Evolutionary conservation across 805 yeast species (phyloP).

Genomic region (Cyberlindnera mrakii): DNA sequence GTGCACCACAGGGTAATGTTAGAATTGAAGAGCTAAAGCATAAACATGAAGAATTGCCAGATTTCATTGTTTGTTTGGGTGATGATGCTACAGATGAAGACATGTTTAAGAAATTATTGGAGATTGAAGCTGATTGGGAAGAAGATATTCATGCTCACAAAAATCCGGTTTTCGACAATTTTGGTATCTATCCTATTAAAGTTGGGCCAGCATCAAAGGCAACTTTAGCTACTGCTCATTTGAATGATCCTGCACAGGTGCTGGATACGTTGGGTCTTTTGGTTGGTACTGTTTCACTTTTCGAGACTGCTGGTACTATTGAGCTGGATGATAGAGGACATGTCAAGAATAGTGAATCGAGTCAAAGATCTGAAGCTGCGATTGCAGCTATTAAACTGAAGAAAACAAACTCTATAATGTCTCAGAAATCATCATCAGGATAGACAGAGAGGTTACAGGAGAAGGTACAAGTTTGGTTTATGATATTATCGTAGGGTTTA

Average conservation of each 20-base stretch:
- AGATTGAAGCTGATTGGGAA: slow-evolving; percentile 53
- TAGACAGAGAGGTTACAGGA: background rate
- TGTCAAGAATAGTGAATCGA: slow-evolving; percentile 36
- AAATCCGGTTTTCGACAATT: slow-evolving; percentile 33
- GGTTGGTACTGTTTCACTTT: slow-evolving; percentile 71
- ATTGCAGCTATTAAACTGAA: slow-evolving; percentile 17
- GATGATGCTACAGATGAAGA: slow-evolving; percentile 98
- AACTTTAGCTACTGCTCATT: slow-evolving; percentile 80
- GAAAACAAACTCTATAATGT: slow-evolving; percentile 5
- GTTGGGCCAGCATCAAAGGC: slow-evolving; percentile 89
- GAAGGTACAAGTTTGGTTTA: background rate
- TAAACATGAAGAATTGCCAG: slow-evolving; percentile 52
- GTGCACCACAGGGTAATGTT: slow-evolving; percentile 39
- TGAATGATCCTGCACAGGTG: slow-evolving; percentile 79
- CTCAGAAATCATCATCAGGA: background rate
- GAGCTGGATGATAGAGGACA: slow-evolving; percentile 77
- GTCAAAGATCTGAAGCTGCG: slow-evolving; percentile 29
- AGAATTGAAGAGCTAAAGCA: slow-evolving; percentile 28
- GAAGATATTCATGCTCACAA: slow-evolving; percentile 17
- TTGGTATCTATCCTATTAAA: slow-evolving; percentile 77
- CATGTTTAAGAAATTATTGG: slow-evolving; percentile 78
- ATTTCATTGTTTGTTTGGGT: slow-evolving; percentile 84
- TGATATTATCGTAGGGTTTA: background rate
- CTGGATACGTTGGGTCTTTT: slow-evolving; percentile 76
- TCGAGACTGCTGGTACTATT: slow-evolving; percentile 73